Conservation (phyloP, 345 rosid genomes). For the Pistacia atlantica region DNA sequence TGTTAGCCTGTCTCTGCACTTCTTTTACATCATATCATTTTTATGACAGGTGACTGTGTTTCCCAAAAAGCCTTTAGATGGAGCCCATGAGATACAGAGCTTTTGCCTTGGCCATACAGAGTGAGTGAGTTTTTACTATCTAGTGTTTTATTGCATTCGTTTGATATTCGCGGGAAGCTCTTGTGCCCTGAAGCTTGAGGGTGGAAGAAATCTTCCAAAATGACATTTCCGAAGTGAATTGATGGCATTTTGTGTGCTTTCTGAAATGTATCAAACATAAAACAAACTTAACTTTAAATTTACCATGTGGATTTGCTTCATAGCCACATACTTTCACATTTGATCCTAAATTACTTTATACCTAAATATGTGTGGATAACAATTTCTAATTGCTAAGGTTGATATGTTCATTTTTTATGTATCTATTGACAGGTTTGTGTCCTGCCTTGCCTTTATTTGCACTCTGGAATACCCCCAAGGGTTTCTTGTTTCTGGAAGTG, state of each 20-base stretch:
- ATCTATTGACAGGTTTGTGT: slow-evolving; percentile 61
- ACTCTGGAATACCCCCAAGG: slow-evolving; percentile 53
- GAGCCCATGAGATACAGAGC: slow-evolving; percentile 94
- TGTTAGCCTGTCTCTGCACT: slow-evolving; percentile 15
- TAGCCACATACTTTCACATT: not conserved
- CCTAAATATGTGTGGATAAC: not conserved
- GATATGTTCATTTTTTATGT: not conserved
- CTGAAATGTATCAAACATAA: not conserved
- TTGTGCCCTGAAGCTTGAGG: not conserved
- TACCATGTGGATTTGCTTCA: not conserved
- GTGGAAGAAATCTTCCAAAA: not conserved
- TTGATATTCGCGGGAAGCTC: not conserved
- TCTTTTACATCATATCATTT: slow-evolving; percentile 16
- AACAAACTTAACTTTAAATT: not conserved
- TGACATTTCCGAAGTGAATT: not conserved
- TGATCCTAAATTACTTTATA: slow-evolving; percentile 7
- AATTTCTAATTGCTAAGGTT: not conserved
- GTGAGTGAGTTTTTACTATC: slow-evolving; percentile 59
- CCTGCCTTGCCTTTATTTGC: slow-evolving; percentile 71
- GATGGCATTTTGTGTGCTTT: not conserved
- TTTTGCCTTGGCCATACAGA: slow-evolving; percentile 97
- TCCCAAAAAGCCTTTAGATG: slow-evolving; percentile 78
- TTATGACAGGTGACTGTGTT: slow-evolving; percentile 69
- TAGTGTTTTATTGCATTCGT: not conserved
- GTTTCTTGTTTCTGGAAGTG: slow-evolving; percentile 90